phyloP scores from a whole-genome alignment of 148 eudicot species.

The Linanthus parryae region DNA sequence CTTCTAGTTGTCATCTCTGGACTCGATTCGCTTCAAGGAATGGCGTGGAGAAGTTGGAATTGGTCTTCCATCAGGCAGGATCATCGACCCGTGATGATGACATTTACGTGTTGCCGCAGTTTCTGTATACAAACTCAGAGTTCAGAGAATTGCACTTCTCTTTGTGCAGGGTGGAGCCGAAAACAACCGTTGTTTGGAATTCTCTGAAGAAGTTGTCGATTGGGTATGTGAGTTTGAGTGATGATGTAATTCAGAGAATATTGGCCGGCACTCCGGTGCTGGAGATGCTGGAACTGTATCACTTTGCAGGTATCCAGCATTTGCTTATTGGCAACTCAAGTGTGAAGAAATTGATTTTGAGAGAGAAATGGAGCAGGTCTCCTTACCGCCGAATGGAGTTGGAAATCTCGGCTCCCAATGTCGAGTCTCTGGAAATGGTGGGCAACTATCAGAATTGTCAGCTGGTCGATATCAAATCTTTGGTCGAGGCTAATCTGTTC shows the following conservation, averaged over 20 bases:
- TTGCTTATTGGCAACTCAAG: too few relatives aligned
- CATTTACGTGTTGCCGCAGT: too few relatives aligned
- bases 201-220: neutral
- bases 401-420: neutral
- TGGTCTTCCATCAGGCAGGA: too few relatives aligned
- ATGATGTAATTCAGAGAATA: too few relatives aligned
- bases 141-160: neutral
- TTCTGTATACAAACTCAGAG: neutral
- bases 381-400: neutral
- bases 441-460: neutral
- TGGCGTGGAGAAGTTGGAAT: too few relatives aligned
- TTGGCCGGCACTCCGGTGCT: conserved; percentile 1
- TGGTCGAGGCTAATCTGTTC: conserved; percentile 1
- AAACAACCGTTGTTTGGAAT: neutral
- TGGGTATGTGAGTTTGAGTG: neutral
- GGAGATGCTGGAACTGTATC: conserved; percentile 5
- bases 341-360: too few relatives aligned
- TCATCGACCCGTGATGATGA: too few relatives aligned
- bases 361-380: neutral
- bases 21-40: too few relatives aligned
- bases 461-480: neutral
- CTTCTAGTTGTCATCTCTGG: too few relatives aligned
- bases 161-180: neutral
- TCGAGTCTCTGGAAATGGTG: neutral
- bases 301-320: neutral